Evolutionary conservation across 192 early-diverging fungal species (phyloP).

Genomic region (Phycomyces nitens): DNA sequence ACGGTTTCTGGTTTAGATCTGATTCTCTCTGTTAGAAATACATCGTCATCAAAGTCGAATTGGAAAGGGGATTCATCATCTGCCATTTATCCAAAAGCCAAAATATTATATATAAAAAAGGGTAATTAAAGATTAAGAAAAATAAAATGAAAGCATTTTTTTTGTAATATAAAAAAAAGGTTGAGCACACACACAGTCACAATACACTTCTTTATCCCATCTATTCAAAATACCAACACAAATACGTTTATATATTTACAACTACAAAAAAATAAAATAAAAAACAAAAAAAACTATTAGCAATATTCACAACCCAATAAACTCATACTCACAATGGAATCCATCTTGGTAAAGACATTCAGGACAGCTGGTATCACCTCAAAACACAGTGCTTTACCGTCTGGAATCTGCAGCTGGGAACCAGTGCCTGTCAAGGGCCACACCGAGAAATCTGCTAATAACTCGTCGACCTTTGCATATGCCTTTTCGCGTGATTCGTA

Average conservation of each 20-base stretch:
- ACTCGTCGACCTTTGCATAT: constrained; percentile 80
- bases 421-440: constrained; percentile 58
- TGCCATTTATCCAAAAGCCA: background rate
- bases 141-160: background rate
- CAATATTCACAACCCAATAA: too few species aligned
- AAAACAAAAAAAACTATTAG: too few species aligned
- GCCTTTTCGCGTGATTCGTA: constrained; percentile 84
- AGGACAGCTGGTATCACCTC: constrained; percentile 73
- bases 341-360: constrained; percentile 85
- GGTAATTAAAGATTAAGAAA: background rate
- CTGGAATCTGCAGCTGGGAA: constrained; percentile 47
- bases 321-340: constrained; percentile 55
- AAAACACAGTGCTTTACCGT: constrained; percentile 54
- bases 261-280: too few species aligned
- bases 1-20: background rate
- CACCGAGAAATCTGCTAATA: constrained; percentile 77
- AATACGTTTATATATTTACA: too few species aligned
- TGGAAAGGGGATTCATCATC: background rate
- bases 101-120: too few species aligned
- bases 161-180: too few species aligned
- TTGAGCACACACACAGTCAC: too few species aligned
- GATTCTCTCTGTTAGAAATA: constrained; percentile 15
- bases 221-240: too few species aligned
- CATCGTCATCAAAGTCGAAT: constrained; percentile 41
- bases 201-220: too few species aligned